Evolutionary conservation across 1,139 yeast species (phyloP), one percentile per base, ranked within the genome.

Genomic region (Suhomyces coccinellae): DNA sequence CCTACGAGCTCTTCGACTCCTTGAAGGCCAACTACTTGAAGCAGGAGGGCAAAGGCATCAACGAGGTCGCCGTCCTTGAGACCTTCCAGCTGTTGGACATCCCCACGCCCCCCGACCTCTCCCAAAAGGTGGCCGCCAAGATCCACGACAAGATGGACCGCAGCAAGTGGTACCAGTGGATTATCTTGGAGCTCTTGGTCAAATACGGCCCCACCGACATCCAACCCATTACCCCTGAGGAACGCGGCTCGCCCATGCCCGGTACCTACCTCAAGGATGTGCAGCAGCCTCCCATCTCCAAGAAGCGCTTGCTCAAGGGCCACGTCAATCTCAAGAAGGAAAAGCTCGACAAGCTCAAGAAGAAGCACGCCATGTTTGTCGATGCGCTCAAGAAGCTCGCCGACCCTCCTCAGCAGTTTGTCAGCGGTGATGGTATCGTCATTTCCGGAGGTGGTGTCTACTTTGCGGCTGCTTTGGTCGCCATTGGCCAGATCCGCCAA

Each of bases 351-450:
- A 57, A 57, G 16, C 52, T 70, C 27, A 59, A 62, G 42, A 22
- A 40, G 6, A 52, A 55, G 5, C 75, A 69, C 50, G 66, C 61
- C 38, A 40, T 49, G 10, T 50, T 69, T 11, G 67, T 67, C 3
- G 45, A 50, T 17, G 41, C 52, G 7, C 51, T 71, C 40, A 63
- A 57, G 43, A 39, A 54, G 17, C 52, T 68, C 43, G 58, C 58
- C 14, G 52, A 57, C 7, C 68, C 71, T 3, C 63, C 65, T 5
- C 44, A 38, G 20, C 56, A 56, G 26, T 55, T 59, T 45, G 57
- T 61, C 22, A 52, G 45, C n/a, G 75, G 74, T 5, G 58, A 62
- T 24, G 76, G 76, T 15, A 67, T 69, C 38, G 73, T 69, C 1
- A 59, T 69, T 13, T 64, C 62, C 43, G 64, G 67, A 7, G 67